Conservation (phyloP, 2,329 filamentous ascomycete species). For the Curvularia eragrostidis region DNA sequence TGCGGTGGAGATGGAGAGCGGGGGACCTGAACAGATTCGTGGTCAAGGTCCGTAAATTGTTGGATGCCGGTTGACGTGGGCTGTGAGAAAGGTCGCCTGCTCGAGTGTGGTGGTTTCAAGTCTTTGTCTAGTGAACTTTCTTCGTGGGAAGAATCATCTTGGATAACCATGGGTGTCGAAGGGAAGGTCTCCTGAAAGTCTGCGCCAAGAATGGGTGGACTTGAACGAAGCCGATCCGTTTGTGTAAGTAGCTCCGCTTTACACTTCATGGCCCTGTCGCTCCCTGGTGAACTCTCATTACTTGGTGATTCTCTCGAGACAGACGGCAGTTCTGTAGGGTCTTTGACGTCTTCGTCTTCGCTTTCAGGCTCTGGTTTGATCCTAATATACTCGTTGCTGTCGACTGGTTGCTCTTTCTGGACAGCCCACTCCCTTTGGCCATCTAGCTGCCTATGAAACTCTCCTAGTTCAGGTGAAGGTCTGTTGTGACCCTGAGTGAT, state of each 20-base stretch:
- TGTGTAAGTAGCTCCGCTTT: constrained; percentile 1
- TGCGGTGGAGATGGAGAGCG: constrained; percentile 28
- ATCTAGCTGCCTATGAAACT: constrained; percentile 6
- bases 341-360: neutral
- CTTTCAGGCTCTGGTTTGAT: constrained; percentile 17
- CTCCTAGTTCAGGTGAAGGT: constrained; percentile 31
- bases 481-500: constrained; percentile 2
- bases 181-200: constrained; percentile 26
- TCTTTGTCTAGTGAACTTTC: constrained; percentile 12
- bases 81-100: neutral
- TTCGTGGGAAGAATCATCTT: constrained; percentile 31
- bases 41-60: constrained; percentile 27
- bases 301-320: neutral
- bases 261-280: neutral
- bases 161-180: constrained; percentile 36
- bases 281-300: neutral
- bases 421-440: neutral
- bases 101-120: constrained; percentile 12
- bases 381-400: neutral
- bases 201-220: constrained; percentile 16
- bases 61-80: constrained; percentile 13
- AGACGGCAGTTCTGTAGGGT: neutral
- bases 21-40: constrained; percentile 31
- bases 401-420: neutral
- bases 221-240: constrained; percentile 19